These are phyloP conservation scores for Epichloe baconii DNA, from an alignment of 2,329 filamentous ascomycete species.

Conservation along the genomic window DNA sequence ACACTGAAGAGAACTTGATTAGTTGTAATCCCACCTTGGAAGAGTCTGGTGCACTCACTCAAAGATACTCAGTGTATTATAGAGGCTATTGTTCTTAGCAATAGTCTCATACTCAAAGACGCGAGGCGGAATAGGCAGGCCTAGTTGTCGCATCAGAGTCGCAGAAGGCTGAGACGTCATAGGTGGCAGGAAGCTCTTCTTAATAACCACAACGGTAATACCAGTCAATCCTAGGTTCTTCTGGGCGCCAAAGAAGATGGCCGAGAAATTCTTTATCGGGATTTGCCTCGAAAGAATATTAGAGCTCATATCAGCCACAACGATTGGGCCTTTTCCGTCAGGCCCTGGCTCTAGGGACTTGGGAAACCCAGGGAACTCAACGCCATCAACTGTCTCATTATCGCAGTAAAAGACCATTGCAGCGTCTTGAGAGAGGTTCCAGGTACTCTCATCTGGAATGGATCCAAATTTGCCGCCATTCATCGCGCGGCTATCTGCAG, in stretches of 20 bases:
- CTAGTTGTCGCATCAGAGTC: constrained; percentile 57
- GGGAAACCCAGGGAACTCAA: constrained; percentile 74
- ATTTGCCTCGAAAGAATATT: constrained; percentile 80
- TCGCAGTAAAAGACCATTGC: constrained; percentile 82
- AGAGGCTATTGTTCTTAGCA: constrained; percentile 86
- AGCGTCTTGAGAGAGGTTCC: constrained; percentile 56
- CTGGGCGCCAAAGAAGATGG: constrained; percentile 86
- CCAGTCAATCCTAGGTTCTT: constrained; percentile 87
- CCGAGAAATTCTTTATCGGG: constrained; percentile 64
- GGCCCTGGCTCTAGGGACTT: constrained; percentile 42
- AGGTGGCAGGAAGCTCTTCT: constrained; percentile 66
- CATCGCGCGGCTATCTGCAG: constrained; percentile 48
- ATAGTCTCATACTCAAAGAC: constrained; percentile 75
- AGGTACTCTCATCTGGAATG: constrained; percentile 65
- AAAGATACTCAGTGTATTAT: constrained; percentile 93
- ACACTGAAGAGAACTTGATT: constrained; percentile 39
- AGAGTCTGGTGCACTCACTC: constrained; percentile 35
- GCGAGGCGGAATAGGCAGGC: constrained; percentile 64
- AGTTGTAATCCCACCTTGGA: background rate
- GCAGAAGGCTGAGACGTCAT: constrained; percentile 50
- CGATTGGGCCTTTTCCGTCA: constrained; percentile 55
- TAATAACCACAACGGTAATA: constrained; percentile 74
- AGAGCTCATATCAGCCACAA: constrained; percentile 87
- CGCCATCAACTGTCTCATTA: constrained; percentile 89
- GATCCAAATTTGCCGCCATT: constrained; percentile 75